These are phyloP conservation scores for Aschersonia sp. DNA, from an alignment of 2,329 filamentous ascomycete species.

Conservation along the genomic window DNA sequence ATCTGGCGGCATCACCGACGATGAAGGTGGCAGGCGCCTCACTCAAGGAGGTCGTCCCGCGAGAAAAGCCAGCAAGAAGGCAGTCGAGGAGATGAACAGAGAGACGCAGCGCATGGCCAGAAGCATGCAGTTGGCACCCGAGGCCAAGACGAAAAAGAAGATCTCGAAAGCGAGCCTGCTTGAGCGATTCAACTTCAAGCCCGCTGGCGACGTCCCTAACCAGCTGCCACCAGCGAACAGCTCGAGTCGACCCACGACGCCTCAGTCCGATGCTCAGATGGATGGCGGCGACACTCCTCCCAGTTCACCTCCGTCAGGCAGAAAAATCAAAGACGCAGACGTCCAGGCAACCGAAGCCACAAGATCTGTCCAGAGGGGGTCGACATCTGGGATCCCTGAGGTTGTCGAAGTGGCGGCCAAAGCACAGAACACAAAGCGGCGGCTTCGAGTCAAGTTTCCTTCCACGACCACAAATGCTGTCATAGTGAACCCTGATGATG, in stretches of 20 bases:
- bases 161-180: constrained; percentile 74
- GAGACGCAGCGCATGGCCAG: constrained; percentile 86
- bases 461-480: constrained; percentile 21
- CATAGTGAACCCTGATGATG: constrained; percentile 36
- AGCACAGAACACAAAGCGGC: constrained; percentile 23
- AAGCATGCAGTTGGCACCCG: constrained; percentile 81
- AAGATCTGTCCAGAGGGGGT: background rate
- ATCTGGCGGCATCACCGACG: constrained; percentile 42
- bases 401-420: constrained; percentile 2
- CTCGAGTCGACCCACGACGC: constrained; percentile 41
- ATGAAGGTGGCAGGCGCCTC: constrained; percentile 47
- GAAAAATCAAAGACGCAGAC: constrained; percentile 10
- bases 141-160: constrained; percentile 84
- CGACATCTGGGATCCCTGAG: background rate
- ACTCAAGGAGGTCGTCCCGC: constrained; percentile 56
- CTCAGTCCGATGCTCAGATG: constrained; percentile 38
- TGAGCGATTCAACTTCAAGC: constrained; percentile 65
- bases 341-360: background rate
- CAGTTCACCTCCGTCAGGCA: constrained; percentile 45
- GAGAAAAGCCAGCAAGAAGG: constrained; percentile 87
- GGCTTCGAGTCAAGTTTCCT: constrained; percentile 36
- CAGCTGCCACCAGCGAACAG: constrained; percentile 18
- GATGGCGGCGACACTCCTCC: constrained; percentile 49
- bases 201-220: constrained; percentile 16
- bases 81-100: constrained; percentile 83